These are phyloP conservation scores for Rhypophila decipiens DNA, from an alignment of 495 filamentous ascomycete species.

Conservation along the genomic window DNA sequence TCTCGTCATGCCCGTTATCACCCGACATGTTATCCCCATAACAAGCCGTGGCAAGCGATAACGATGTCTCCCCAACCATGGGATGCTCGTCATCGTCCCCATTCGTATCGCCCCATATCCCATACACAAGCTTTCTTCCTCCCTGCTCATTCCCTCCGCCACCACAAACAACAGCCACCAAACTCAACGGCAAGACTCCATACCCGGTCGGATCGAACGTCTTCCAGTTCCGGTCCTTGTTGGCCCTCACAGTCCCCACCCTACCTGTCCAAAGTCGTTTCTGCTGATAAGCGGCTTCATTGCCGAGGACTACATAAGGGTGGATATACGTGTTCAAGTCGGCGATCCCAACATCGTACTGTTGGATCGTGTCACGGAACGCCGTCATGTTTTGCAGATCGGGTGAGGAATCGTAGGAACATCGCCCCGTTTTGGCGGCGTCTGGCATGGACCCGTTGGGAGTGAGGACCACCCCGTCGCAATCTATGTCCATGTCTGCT, in stretches of 20 bases:
- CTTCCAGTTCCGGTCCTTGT: too few species aligned
- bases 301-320: slow-evolving; percentile 63
- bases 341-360: slow-evolving; percentile 37
- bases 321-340: slow-evolving; percentile 58
- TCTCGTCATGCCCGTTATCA: slow-evolving; percentile 42
- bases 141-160: slow-evolving; percentile 28
- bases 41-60: slow-evolving; percentile 53
- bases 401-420: slow-evolving; percentile 39
- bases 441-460: too few species aligned
- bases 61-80: slow-evolving; percentile 51
- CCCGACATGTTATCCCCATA: slow-evolving; percentile 45
- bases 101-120: slow-evolving; percentile 62
- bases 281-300: slow-evolving; percentile 33
- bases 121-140: slow-evolving; percentile 47
- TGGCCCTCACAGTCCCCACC: too few species aligned
- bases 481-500: slow-evolving; percentile 62
- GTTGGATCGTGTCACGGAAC: slow-evolving; percentile 42
- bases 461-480: slow-evolving; percentile 49
- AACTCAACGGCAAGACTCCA: slow-evolving; percentile 52
- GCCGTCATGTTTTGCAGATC: slow-evolving; percentile 50
- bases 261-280: too few species aligned
- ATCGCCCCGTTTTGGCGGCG: slow-evolving; percentile 46
- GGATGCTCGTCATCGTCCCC: slow-evolving; percentile 41
- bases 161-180: slow-evolving; percentile 61
- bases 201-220: slow-evolving; percentile 42